Evolutionary conservation across 768 basidiomycete genomes (phyloP).

Genomic region (Austroboletus festivus): DNA sequence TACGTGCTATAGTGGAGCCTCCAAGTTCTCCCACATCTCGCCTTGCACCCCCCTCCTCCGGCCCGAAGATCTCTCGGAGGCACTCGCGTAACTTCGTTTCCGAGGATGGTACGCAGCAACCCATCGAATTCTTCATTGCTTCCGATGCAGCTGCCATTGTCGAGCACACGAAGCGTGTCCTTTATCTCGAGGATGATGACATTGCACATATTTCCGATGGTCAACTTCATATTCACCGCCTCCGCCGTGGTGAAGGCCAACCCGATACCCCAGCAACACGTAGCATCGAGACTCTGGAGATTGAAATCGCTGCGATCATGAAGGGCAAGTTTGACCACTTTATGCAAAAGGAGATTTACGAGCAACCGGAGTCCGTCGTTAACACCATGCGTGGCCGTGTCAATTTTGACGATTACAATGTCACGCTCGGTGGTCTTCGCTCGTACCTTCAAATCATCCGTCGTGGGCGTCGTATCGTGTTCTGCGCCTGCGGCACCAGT

Average conservation of each 20-base stretch:
- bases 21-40: constrained; percentile 56
- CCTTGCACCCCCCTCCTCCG: constrained; percentile 58
- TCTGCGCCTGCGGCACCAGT: constrained; percentile 97
- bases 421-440: constrained; percentile 93
- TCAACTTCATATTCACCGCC: constrained; percentile 97
- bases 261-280: constrained; percentile 64
- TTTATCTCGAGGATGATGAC: constrained; percentile 98
- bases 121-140: constrained; percentile 99
- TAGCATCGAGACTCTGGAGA: constrained; percentile 95
- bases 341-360: constrained; percentile 99
- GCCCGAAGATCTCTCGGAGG: constrained; percentile 82
- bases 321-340: constrained; percentile 99
- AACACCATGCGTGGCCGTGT: constrained; percentile 99
- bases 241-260: constrained; percentile 80
- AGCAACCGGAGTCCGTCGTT: constrained; percentile 98
- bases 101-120: constrained; percentile 96
- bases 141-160: constrained; percentile 95
- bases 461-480: constrained; percentile 90
- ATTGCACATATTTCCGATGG: constrained; percentile 97
- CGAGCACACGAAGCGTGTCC: constrained; percentile 98
- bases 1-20: constrained; percentile 35
- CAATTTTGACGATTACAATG: constrained; percentile 90
- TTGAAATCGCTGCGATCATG: constrained; percentile 99
- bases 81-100: constrained; percentile 98
- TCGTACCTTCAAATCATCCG: constrained; percentile 95